Percentiles rank a stretch among this genome's conserved stretches.
Evolutionary conservation across 2,329 filamentous ascomycete species (phyloP).

Genomic region (Fusarium penzigii): DNA sequence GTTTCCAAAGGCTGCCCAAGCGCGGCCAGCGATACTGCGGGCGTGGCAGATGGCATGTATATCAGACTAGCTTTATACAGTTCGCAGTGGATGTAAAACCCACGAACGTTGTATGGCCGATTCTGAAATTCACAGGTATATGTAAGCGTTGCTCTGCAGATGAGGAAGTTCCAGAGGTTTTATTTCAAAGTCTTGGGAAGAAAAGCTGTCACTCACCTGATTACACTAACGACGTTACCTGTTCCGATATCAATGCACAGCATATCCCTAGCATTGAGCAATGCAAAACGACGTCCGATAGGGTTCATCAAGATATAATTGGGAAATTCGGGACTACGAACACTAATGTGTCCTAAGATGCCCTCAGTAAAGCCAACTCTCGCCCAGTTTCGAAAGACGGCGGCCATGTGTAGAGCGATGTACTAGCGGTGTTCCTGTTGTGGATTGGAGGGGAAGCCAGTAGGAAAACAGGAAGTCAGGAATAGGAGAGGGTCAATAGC

Average conservation of each 20-base stretch:
- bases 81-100: constrained; percentile 69
- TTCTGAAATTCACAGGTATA: constrained; percentile 35
- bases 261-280: constrained; percentile 9
- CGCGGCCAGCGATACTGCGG: constrained; percentile 65
- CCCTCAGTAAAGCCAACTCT: constrained; percentile 9
- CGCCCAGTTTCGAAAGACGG: constrained; percentile 7
- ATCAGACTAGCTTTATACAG: constrained; percentile 65
- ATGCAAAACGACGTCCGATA: constrained; percentile 9
- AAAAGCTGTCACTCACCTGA: too few relatives aligned
- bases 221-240: constrained; percentile 3
- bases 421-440: too few relatives aligned
- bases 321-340: constrained; percentile 12
- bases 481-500: too few relatives aligned
- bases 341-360: constrained; percentile 10
- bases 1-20: constrained; percentile 66
- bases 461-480: too few relatives aligned
- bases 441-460: too few relatives aligned
- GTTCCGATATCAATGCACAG: constrained; percentile 9
- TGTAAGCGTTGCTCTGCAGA: too few relatives aligned
- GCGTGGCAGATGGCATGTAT: constrained; percentile 69
- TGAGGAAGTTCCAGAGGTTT: too few relatives aligned
- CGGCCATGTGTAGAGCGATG: too few relatives aligned
- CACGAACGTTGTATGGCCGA: constrained; percentile 65
- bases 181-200: too few relatives aligned
- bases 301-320: constrained; percentile 12